Percentiles rank a stretch among this genome's conserved stretches.
Conservation (phyloP, 805 yeast species). For the Candida michaelii region DNA sequence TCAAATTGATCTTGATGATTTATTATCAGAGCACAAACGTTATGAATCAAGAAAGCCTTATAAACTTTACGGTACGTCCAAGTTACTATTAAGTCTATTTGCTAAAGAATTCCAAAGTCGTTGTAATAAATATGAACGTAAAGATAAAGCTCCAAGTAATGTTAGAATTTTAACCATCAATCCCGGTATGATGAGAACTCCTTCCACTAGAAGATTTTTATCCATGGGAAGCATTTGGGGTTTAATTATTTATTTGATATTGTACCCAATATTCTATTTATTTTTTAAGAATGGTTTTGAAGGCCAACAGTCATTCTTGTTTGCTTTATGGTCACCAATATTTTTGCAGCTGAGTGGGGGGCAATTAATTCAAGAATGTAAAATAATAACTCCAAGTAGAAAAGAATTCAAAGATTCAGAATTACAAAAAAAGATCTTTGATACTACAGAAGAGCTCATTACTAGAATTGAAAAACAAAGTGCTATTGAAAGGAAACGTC, state of each 20-base stretch:
- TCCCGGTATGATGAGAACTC: constrained; percentile 90
- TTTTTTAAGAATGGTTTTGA: constrained; percentile 70
- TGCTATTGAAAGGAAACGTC: constrained; percentile 61
- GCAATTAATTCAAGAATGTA: constrained; percentile 72
- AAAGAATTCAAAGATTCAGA: constrained; percentile 62
- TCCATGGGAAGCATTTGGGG: constrained; percentile 74
- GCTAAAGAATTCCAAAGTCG: constrained; percentile 77
- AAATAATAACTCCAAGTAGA: constrained; percentile 52
- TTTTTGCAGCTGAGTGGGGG: constrained; percentile 64
- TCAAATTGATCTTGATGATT: constrained; percentile 57
- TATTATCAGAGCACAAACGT: constrained; percentile 57
- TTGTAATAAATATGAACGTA: constrained; percentile 56
- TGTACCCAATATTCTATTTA: constrained; percentile 83
- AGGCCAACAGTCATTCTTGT: constrained; percentile 79
- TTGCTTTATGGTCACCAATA: constrained; percentile 71
- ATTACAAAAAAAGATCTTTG: constrained; percentile 60
- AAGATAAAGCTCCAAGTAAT: constrained; percentile 70
- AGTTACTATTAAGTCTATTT: constrained; percentile 71
- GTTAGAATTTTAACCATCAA: constrained; percentile 74
- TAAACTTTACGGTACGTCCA: constrained; percentile 79
- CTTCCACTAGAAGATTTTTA: constrained; percentile 75
- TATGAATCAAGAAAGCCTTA: constrained; percentile 69
- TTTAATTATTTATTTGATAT: constrained; percentile 55
- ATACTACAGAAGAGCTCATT: constrained; percentile 58
- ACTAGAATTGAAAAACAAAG: constrained; percentile 64